These are phyloP conservation scores for Carnegiea gigantea DNA, from an alignment of 179 eudicot genomes.

Conservation along the genomic window DNA sequence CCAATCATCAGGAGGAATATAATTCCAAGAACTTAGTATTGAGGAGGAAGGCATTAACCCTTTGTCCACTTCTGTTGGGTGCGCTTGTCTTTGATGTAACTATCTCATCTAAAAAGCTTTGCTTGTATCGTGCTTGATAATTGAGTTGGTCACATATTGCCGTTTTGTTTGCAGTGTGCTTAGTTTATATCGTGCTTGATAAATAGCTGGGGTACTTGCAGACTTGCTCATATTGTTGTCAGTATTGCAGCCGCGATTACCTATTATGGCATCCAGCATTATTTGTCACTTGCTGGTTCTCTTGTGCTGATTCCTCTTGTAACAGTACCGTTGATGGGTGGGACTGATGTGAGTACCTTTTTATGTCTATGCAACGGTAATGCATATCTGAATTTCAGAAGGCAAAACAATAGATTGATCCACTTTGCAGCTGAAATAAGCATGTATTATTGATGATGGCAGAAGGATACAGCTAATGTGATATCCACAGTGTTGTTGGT, in stretches of 20 bases:
- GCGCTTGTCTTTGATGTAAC: no score
- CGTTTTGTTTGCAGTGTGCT: neutral
- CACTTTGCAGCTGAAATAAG: neutral
- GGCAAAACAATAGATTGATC: constrained; percentile 4
- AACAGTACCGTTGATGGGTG: constrained; percentile 92
- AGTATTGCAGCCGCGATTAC: constrained; percentile 61
- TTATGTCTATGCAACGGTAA: neutral
- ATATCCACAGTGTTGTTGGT: constrained; percentile 82
- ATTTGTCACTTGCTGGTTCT: constrained; percentile 81
- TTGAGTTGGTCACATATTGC: neutral
- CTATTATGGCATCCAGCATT: constrained; percentile 88
- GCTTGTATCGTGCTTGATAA: no score
- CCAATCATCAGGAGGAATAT: neutral
- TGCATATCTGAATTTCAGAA: neutral
- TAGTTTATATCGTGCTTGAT: constrained; percentile 1
- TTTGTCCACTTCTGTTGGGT: neutral
- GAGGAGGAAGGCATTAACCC: neutral
- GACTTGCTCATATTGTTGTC: constrained; percentile 16
- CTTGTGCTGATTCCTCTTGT: constrained; percentile 77
- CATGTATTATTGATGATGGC: constrained; percentile 31
- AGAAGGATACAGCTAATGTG: constrained; percentile 87
- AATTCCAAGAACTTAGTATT: neutral
- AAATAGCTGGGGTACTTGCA: neutral
- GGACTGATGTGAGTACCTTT: constrained; percentile 76
- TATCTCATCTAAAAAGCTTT: no score